Base-by-base conservation (phyloP, 2,329 filamentous ascomycete species). In the Arthrobotrys entomopaga region DNA sequence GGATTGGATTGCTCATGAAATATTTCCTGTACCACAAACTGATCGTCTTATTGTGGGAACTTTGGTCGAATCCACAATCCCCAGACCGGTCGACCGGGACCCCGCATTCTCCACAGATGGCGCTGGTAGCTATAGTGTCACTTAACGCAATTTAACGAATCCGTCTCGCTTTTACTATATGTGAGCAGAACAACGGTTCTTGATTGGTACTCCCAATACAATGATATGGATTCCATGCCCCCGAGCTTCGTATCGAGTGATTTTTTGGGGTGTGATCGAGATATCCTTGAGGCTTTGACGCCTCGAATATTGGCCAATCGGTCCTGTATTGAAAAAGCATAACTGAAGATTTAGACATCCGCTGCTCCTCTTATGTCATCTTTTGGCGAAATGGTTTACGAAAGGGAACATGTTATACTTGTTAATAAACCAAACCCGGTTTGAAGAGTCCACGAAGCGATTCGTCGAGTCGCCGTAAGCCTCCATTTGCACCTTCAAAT, bases 1-100 rank as follows among this genome's bases (percentile, higher is more conserved):
- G 57, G 56, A 19, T 19, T 46, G 54, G 53, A 29, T 22, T 42
- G 26, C 52, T 29, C 22, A 6, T 56, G 38, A 15, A 10, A n/a
- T 43, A 19, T 16, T 43, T 13, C 16, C 13, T 46, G 16, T 43
- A 16, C 50, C 20, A 52, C 38, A 54, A 42, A 46, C 20, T 59
- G 59, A 72, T 72, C 59, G 38, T 26, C 67, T 72, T 64, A 54
- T 72, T n/a, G 46, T 6, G 42, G 22, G 15, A 65, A 54, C 53
- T 65, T 20, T 54, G 46, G 38, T 64, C 29, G 29, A 65, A 50
- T 65, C 60, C 60, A 72, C 59, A 72, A 46, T 65, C 60, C 38
- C 66, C 54, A 65, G 48, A 50, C 67, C 38, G 67, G 67, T 48
- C 60, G 48, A 50, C 67, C 38, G 67, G 67, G 60, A 48, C 67